Evolutionary conservation across 345 rosid species (phyloP).

Genomic region (Diplotaxis tenuifolia): DNA sequence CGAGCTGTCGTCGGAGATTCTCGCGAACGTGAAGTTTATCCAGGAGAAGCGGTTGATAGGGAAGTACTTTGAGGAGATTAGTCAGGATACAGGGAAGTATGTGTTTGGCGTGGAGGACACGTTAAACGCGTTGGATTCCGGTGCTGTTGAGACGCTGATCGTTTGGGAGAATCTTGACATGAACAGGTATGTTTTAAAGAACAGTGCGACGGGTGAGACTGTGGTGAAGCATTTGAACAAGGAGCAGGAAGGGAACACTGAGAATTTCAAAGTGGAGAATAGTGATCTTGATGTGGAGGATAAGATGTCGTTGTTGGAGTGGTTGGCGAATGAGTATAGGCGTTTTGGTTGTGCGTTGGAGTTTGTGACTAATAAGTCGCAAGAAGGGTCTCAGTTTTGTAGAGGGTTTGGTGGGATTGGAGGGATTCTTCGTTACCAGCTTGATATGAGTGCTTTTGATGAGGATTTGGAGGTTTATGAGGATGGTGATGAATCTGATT

Average conservation of each 20-base stretch:
- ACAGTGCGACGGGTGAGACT: background rate
- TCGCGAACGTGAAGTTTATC: background rate
- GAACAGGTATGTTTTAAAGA: background rate
- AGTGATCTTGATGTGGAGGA: conserved; percentile 1
- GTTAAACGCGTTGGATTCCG: background rate
- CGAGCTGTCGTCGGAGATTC: background rate
- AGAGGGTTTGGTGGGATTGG: background rate
- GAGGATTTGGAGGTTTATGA: conserved; percentile 12
- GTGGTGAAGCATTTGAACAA: background rate
- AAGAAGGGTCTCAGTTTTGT: conserved; percentile 10
- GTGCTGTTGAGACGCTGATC: background rate
- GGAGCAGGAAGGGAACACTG: background rate
- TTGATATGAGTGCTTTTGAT: conserved; percentile 15
- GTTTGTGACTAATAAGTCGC: conserved; percentile 5
- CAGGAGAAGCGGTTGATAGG: conserved; percentile 3
- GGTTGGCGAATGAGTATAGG: conserved; percentile 6
- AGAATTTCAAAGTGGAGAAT: background rate
- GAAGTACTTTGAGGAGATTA: conserved; percentile 6
- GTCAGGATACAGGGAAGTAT: background rate
- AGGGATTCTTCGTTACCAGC: conserved; percentile 11
- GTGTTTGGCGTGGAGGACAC: conserved; percentile 2
- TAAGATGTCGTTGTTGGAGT: background rate
- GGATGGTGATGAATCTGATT: conserved; percentile 29
- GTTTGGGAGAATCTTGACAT: conserved; percentile 1
- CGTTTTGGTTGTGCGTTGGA: background rate